phyloP scores from a whole-genome alignment of 2,329 filamentous ascomycete species.

The Phaeosphaeriaceae sp. region DNA sequence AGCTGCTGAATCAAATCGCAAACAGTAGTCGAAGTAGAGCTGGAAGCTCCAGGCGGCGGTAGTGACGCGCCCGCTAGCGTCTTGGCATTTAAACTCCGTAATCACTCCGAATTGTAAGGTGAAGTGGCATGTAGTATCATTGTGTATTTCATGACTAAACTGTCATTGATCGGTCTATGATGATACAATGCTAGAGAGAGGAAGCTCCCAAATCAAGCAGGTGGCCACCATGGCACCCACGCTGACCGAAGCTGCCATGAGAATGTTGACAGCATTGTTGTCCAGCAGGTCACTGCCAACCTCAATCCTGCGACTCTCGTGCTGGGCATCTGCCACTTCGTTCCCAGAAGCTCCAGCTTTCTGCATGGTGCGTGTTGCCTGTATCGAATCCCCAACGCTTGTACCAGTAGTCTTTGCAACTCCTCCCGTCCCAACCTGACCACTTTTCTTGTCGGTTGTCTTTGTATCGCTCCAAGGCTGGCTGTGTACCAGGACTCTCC shows the following conservation, averaged over 20 bases:
- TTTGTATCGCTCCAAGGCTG: constrained; percentile 39
- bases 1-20: neutral
- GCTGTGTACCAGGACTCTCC: constrained; percentile 57
- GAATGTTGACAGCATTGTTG: constrained; percentile 94
- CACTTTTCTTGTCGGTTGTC: constrained; percentile 40
- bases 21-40: neutral
- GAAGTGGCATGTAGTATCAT: neutral
- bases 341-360: constrained; percentile 33
- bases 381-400: constrained; percentile 20
- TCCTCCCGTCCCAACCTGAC: constrained; percentile 47
- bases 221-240: constrained; percentile 71
- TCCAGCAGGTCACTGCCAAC: constrained; percentile 77
- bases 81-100: constrained; percentile 29
- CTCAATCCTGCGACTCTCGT: constrained; percentile 62
- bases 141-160: neutral
- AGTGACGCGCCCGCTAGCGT: constrained; percentile 43
- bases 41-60: constrained; percentile 36
- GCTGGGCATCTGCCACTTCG: constrained; percentile 43
- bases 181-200: constrained; percentile 31
- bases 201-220: constrained; percentile 40
- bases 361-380: constrained; percentile 42
- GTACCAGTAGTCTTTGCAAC: constrained; percentile 44
- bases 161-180: neutral
- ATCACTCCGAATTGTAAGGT: neutral
- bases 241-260: constrained; percentile 88